A percentile compares a stretch with the other conserved stretches of the same genome.
These are phyloP conservation scores for Podospora comata DNA, from an alignment of 495 filamentous ascomycete genomes.

Conservation along the genomic window DNA sequence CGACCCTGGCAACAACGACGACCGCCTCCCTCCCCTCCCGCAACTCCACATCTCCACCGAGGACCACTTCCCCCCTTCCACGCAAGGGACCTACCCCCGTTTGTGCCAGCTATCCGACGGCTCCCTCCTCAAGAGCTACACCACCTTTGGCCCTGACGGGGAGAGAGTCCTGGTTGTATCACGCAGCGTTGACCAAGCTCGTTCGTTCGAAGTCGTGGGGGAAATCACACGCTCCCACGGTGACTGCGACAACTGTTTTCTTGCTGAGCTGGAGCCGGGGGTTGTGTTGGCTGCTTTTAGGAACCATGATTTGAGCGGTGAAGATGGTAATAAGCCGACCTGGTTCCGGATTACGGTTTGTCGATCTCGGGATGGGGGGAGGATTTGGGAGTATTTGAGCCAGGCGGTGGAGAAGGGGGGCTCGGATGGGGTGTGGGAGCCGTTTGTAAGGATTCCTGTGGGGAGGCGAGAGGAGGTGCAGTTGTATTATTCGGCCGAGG, in stretches of 20 bases:
- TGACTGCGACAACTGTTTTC: neutral
- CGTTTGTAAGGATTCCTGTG: slow-evolving; percentile 45
- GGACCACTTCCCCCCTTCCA: neutral
- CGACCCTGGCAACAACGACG: neutral
- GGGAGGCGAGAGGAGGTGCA: slow-evolving; percentile 48
- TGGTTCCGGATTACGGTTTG: neutral
- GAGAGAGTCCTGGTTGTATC: neutral
- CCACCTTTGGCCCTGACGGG: slow-evolving; percentile 42
- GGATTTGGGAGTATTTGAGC: neutral
- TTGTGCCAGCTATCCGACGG: slow-evolving; percentile 46
- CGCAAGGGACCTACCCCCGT: slow-evolving; percentile 51
- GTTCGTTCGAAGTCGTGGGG: neutral
- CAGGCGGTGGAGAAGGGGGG: neutral
- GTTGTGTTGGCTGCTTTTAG: neutral
- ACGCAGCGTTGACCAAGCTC: neutral
- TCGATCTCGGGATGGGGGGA: neutral
- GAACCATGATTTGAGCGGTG: neutral
- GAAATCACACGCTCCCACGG: neutral
- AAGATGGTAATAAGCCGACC: neutral
- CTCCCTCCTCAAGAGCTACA: slow-evolving; percentile 47
- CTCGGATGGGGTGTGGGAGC: neutral
- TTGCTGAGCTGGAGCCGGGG: neutral
- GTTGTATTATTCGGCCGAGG: slow-evolving; percentile 51
- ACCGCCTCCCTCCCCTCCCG: neutral
- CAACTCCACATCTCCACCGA: neutral